Base-by-base conservation (phyloP, 192 early-diverging fungal genomes). In the Podila verticillata region DNA sequence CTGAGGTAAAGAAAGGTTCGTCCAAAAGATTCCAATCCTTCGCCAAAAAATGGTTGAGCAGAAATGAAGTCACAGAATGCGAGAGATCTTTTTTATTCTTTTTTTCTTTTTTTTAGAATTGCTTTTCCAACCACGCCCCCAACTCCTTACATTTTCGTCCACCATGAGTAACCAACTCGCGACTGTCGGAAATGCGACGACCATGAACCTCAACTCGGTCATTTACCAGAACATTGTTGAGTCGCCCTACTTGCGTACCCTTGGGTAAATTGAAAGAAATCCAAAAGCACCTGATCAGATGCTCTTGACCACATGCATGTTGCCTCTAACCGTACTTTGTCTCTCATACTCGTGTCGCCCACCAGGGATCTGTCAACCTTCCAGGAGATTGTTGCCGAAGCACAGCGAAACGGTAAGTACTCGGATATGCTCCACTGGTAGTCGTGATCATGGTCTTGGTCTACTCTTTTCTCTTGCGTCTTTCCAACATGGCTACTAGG, bases 171-270 rank as follows among this genome's bases (percentile, higher is more conserved):
- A 92, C 65, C 82, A 58, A 49, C 67, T 94, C 28, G 89, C 91
- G 56, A 93, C 92, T 8, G 87, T 85, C 71, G 94, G 94, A 28
- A 95, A 92, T 75, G 91, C 87, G 59, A 81, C 73, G 51, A 94
- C 92, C 19, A 96, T 96, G 94, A 96, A 96, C 81, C 71, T 96
- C 73, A 93, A 94, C 78, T 86, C 87, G 20, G 81, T 92, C 61
- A 73, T 92, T 34, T 89, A 88, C 62, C 88, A 93, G 65, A 92
- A 92, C 70, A 92, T 96, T 61, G 83, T 91, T 29, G 84, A 87
- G 5, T 92, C 91, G 4, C 91, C 89, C 24, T 96, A 96, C 73
- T 94, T 95, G 70, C 91, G 91, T 61, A 82, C 84, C 19, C 70
- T 96, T 20, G 90, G 88, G 91, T 92, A 85, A 75, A 90, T 73